These are phyloP conservation scores for Monascus purpureus DNA, from an alignment of 495 filamentous ascomycete genomes.

Conservation along the genomic window DNA sequence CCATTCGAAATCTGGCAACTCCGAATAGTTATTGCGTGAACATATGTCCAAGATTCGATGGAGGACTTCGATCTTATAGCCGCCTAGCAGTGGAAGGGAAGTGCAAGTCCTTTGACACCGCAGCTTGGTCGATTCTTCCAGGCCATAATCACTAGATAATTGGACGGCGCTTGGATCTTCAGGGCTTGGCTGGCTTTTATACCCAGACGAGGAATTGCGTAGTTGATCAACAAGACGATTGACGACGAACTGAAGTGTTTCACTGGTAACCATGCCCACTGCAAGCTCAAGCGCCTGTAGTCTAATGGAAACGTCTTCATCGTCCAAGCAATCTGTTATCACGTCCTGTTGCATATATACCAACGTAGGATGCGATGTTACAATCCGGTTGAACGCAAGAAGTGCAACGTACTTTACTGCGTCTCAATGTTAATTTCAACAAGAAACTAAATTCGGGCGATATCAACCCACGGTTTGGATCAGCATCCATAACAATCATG, in stretches of 20 bases:
- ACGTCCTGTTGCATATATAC: slow-evolving; percentile 89
- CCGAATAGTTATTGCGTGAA: slow-evolving; percentile 74
- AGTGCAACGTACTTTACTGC: slow-evolving; percentile 94
- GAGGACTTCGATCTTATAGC: slow-evolving; percentile 70
- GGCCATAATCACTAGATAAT: background rate
- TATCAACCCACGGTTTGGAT: slow-evolving; percentile 67
- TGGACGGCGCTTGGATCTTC: background rate
- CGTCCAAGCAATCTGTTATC: slow-evolving; percentile 89
- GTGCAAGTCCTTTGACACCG: slow-evolving; percentile 14
- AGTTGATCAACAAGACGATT: slow-evolving; percentile 78
- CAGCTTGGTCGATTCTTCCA: slow-evolving; percentile 1
- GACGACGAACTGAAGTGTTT: slow-evolving; percentile 71
- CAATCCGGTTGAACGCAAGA: slow-evolving; percentile 86
- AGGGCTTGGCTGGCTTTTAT: slow-evolving; percentile 1
- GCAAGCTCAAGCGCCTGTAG: slow-evolving; percentile 83
- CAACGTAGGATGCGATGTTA: slow-evolving; percentile 71
- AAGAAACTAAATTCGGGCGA: background rate
- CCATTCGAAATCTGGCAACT: slow-evolving; percentile 88
- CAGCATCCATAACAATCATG: slow-evolving; percentile 85
- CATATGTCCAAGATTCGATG: slow-evolving; percentile 77
- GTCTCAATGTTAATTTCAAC: slow-evolving; percentile 1
- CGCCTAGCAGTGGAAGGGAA: slow-evolving; percentile 48
- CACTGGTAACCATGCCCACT: slow-evolving; percentile 76
- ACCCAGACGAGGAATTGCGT: slow-evolving; percentile 28
- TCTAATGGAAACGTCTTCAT: slow-evolving; percentile 89